Evolutionary conservation across 2,329 filamentous ascomycete genomes (phyloP).

Genomic region (Monascus ruber): DNA sequence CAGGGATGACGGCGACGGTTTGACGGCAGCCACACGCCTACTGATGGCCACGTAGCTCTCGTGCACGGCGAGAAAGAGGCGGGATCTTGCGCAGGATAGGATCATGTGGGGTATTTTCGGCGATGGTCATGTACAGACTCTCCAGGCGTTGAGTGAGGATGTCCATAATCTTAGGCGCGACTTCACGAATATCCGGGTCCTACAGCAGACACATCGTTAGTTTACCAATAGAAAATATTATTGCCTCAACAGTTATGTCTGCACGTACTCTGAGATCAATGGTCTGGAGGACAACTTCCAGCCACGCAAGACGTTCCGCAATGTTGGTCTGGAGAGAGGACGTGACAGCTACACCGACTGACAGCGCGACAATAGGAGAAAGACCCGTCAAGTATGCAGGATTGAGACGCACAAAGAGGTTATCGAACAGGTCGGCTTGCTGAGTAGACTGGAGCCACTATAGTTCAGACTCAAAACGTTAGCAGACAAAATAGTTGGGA

Average conservation of each 20-base stretch:
- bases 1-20: no score
- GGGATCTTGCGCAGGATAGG: conserved; percentile 43
- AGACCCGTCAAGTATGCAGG: conserved; percentile 46
- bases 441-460: conserved; percentile 52
- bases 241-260: not conserved
- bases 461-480: conserved; percentile 8
- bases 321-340: conserved; percentile 43
- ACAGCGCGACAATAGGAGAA: conserved; percentile 47
- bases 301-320: conserved; percentile 46
- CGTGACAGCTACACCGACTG: conserved; percentile 52
- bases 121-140: conserved; percentile 45
- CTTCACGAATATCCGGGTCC: conserved; percentile 45
- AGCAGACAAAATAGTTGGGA: not conserved
- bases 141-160: conserved; percentile 48
- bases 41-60: conserved; percentile 18
- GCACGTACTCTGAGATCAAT: conserved; percentile 43
- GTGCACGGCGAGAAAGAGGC: conserved; percentile 32
- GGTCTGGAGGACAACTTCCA: conserved; percentile 43
- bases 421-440: conserved; percentile 50
- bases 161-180: conserved; percentile 49
- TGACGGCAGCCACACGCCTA: not conserved
- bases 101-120: conserved; percentile 41
- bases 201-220: conserved; percentile 12
- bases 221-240: not conserved
- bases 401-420: conserved; percentile 47